Evolutionary conservation across 2,329 filamentous ascomycete genomes (phyloP).

Genomic region (Fusarium odoratissimum): DNA sequence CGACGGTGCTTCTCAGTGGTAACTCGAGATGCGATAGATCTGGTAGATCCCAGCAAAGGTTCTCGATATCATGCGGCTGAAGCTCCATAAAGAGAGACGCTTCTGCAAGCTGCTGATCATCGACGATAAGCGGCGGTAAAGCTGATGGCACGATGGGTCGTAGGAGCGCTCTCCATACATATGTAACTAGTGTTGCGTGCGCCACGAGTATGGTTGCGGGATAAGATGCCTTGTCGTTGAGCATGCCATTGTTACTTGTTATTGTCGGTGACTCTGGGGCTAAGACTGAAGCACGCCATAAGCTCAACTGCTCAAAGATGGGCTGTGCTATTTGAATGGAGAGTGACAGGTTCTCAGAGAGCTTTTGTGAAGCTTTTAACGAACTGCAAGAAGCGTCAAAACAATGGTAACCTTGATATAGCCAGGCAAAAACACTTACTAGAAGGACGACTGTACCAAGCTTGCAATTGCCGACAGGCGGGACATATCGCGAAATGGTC

Average conservation of each 20-base stretch:
- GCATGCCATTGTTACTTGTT: background rate
- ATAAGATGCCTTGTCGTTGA: background rate
- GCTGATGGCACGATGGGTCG: background rate
- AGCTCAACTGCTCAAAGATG: background rate
- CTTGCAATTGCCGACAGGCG: too few relatives aligned
- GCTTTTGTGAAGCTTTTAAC: too few relatives aligned
- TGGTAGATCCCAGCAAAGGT: background rate
- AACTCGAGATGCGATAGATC: background rate
- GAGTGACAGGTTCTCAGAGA: too few relatives aligned
- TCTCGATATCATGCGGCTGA: background rate
- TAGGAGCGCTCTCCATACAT: background rate
- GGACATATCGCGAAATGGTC: too few relatives aligned
- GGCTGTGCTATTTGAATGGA: background rate
- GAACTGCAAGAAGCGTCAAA: too few relatives aligned
- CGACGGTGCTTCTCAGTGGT: background rate
- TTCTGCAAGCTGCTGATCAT: background rate
- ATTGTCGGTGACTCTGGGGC: background rate
- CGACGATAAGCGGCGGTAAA: background rate
- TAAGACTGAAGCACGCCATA: background rate
- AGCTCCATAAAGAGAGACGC: background rate
- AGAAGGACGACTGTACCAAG: too few relatives aligned
- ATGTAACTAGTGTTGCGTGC: background rate
- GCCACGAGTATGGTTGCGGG: background rate
- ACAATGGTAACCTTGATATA: too few relatives aligned
- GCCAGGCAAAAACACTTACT: too few relatives aligned